Evolutionary conservation across 805 yeast genomes (phyloP), one percentile per base, ranked within the genome.

Genomic region (Lachancea fermentati): DNA sequence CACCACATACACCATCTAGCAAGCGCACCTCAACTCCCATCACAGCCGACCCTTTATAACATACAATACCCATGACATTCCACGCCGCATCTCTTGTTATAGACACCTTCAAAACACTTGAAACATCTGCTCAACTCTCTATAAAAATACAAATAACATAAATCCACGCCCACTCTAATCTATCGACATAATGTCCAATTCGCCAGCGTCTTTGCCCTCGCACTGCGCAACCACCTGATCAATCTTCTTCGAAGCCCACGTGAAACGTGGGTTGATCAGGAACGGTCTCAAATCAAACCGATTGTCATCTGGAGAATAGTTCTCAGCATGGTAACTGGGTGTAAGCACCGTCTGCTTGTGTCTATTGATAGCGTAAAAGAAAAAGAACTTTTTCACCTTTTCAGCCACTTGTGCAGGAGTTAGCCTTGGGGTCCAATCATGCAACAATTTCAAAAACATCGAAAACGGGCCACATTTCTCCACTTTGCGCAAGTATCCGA

Each of bases 291-390:
- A 69, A 60, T 93, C 99, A 62, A 85, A 93, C 54, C 99, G 73
- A 60, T 93, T 93, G 63, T 93, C 99, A 62, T 93, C 99, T 1
- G 98, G 97, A 2, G 97, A 89, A 58, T 93, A 93, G 55, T 86
- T 94, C 61, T 93, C 99, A 0, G 98, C 99, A 55, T 93, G 98
- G 57, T 93, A 93, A 28, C 94, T 76, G 11, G 99, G 99, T 0
- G 99, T 93, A 60, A 89, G 73, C n/a, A 91, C 89, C 1, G 98
- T 93, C 79, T 86, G 93, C 65, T 93, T 93, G 64, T 93, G 99
- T 55, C 99, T 79, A 63, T 93, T 93, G 42, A 93, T 77, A 4
- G 97, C 96, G 63, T 93, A 94, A 59, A 76, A 93, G 69, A 84
- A 89, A 73, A 85, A 93, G 65, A 93, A 93, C 41, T 79, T 72